Evolutionary conservation across 768 basidiomycete genomes (phyloP), one percentile per base, ranked within the genome.

Genomic region (Amyloporia xantha): DNA sequence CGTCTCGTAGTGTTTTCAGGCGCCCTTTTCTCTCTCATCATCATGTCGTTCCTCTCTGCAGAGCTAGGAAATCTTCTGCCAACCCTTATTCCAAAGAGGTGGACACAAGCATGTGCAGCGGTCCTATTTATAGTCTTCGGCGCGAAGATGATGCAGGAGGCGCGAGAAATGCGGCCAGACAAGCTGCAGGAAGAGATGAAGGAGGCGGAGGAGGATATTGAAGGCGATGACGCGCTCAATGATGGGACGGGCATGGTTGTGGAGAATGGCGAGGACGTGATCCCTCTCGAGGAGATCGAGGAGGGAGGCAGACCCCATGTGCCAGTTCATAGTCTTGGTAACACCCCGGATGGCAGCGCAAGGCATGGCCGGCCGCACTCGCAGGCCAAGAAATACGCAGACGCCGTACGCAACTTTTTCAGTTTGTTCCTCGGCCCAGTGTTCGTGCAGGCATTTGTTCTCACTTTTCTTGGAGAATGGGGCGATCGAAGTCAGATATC

Each of bases 401-500:
- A 94, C 17, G 85, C 91, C 7, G 70, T 79, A 4, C 76, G 91
- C 57, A 94, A 94, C 63, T 84, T 92, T 59, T 86, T 80, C 63
- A 84, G 82, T 59, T 69, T 93, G 15, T 66, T 94, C 55, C 68
- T 97, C 17, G 92, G 90, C 0, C 95, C 95, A 0, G 91, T 96
- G 1, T 95, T 97, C 61, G 92, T 93, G 2, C 93, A 99, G 66
- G 82, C 91, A 0, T 97, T 99, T 60, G 71, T 95, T 26, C 73
- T 99, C 51, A 98, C 95, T 0, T 97, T 97, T 68, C 73, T 99
- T n/a, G 96, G 94, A 9, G 96, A 99, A 68, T 98, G 96, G 96
- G 95, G 96, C 0, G 96, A 98, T 68, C 71, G 95, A 46, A 95
- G 91, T 61, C 95, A 99, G 70, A 91, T 98, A 58, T 87, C 96